Percentiles rank a stretch among this genome's conserved stretches.
phyloP scores from a whole-genome alignment of 192 early-diverging fungal species.

The Dispira parvispora region DNA sequence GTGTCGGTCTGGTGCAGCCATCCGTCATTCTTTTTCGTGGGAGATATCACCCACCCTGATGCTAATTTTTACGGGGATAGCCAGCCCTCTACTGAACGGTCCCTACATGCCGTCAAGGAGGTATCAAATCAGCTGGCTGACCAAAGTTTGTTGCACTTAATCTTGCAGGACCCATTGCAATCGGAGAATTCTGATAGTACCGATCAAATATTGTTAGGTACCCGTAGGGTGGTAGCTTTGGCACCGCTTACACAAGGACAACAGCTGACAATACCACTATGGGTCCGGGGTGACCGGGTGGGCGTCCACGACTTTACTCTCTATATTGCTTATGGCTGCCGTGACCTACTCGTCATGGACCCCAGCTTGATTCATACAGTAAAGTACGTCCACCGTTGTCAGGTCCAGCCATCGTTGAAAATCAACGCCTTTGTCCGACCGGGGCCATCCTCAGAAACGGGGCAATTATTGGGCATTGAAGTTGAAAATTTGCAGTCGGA shows the following conservation, averaged over 20 bases:
- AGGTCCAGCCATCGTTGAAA: conserved; percentile 73
- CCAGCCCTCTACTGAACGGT: conserved; percentile 14
- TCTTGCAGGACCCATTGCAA: too few species aligned
- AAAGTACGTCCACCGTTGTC: conserved; percentile 20
- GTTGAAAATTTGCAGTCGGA: conserved; percentile 29
- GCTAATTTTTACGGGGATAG: background rate
- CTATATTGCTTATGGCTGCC: conserved; percentile 10
- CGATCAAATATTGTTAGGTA: too few species aligned
- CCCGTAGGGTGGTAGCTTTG: too few species aligned
- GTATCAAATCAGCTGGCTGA: conserved; percentile 20
- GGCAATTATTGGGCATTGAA: conserved; percentile 88
- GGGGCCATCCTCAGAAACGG: conserved; percentile 50
- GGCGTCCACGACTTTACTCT: conserved; percentile 51
- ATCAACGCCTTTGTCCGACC: conserved; percentile 90
- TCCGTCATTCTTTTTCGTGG: conserved; percentile 69
- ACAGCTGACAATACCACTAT: conserved; percentile 60
- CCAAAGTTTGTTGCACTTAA: too few species aligned
- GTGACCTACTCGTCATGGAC: background rate
- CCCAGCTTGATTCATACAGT: conserved; percentile 19
- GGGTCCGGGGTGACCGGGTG: conserved; percentile 81
- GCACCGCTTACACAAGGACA: conserved; percentile 47
- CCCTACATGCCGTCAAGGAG: conserved; percentile 10
- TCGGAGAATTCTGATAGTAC: too few species aligned
- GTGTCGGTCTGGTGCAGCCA: conserved; percentile 68
- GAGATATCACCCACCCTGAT: conserved; percentile 14